Evolutionary conservation across 768 basidiomycete species (phyloP).

Genomic region (Hirschioporus abietinus): DNA sequence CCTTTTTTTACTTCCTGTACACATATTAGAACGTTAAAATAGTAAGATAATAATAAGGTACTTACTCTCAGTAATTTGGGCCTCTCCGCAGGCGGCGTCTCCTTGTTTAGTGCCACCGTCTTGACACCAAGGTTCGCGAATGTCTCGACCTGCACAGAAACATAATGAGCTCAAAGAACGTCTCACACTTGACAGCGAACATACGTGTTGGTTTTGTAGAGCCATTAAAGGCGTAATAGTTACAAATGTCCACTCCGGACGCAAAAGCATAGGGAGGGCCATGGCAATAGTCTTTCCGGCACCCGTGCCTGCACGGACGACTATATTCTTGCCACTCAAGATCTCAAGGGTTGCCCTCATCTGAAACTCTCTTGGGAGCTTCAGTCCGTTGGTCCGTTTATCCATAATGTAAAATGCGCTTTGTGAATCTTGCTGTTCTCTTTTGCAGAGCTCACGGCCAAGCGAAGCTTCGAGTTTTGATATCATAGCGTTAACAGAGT

Average conservation of each 20-base stretch:
- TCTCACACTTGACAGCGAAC: not conserved
- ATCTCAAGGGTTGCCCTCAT: conserved; percentile 13
- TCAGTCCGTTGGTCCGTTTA: not conserved
- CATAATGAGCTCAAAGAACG: not conserved
- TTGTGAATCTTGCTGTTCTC: not conserved
- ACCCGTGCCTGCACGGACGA: conserved; percentile 22
- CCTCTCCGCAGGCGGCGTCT: not conserved
- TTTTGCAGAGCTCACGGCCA: not conserved
- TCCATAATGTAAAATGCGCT: not conserved
- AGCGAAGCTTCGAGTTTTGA: not conserved
- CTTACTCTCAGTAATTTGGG: not conserved
- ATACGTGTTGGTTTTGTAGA: conserved; percentile 13
- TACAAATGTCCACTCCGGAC: conserved; percentile 12
- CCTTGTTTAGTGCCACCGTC: not conserved
- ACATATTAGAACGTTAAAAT: not conserved
- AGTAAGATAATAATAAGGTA: not conserved
- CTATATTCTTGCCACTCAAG: conserved; percentile 14
- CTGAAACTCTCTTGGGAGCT: conserved; percentile 11
- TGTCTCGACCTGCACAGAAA: not conserved
- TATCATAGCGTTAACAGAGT: not conserved
- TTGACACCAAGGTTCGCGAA: not conserved
- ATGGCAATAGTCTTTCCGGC: conserved; percentile 24
- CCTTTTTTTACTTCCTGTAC: not conserved
- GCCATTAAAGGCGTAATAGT: conserved; percentile 19
- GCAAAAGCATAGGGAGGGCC: conserved; percentile 16